phyloP scores from a whole-genome alignment of 306 rosid species.

The Benincasa hispida region DNA sequence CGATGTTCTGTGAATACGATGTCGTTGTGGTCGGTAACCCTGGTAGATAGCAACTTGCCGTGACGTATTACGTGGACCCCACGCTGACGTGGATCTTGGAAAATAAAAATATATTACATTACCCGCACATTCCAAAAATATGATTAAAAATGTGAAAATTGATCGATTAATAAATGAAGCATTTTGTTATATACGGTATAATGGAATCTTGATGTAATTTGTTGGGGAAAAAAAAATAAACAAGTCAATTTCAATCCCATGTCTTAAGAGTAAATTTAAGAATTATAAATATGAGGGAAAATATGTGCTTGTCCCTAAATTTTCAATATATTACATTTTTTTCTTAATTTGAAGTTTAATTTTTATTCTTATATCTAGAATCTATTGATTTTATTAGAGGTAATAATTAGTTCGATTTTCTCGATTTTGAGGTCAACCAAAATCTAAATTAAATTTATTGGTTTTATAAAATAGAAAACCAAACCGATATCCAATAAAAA shows the following conservation, averaged over 20 bases:
- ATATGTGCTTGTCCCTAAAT: no score
- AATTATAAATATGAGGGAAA: no score
- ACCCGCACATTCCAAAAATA: neutral
- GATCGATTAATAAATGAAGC: neutral
- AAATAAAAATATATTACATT: neutral
- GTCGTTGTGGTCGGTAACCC: neutral
- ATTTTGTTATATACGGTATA: neutral
- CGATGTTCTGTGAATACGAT: neutral
- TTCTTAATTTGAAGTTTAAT: no score
- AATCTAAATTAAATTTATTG: no score
- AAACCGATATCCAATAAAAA: no score
- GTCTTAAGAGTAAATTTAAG: neutral
- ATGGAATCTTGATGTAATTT: neutral
- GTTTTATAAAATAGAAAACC: no score
- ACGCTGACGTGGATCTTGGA: neutral
- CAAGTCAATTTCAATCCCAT: neutral
- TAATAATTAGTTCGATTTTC: no score
- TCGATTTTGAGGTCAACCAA: no score
- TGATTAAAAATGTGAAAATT: neutral
- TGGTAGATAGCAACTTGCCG: neutral
- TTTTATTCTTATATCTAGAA: no score
- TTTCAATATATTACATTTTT: no score
- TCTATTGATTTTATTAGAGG: no score
- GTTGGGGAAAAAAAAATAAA: neutral
- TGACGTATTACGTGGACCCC: neutral